Percentiles rank a stretch among this genome's conserved stretches.
Conservation (phyloP, 2,329 filamentous ascomycete species). For the Aspergillus sp. region DNA sequence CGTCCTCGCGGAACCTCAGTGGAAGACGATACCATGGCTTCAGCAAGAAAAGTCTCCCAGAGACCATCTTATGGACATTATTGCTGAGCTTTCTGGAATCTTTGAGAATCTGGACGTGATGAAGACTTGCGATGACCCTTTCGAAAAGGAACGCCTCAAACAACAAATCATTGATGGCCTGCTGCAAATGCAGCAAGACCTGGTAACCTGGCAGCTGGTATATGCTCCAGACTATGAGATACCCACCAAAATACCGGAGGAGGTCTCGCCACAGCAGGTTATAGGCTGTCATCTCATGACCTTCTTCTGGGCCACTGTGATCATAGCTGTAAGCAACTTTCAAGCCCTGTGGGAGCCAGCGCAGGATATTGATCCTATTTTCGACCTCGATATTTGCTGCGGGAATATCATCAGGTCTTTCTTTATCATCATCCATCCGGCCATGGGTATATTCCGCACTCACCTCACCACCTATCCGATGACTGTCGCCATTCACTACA, state of each 20-base stretch:
- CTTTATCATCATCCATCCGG: neutral
- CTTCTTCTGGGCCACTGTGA: neutral
- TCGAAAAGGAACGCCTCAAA: neutral
- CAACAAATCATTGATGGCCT: neutral
- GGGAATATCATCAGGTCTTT: slow-evolving; percentile 3
- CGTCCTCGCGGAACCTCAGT: neutral
- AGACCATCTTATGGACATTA: slow-evolving; percentile 7
- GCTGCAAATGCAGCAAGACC: neutral
- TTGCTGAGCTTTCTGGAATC: neutral
- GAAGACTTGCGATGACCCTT: neutral
- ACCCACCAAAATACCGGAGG: neutral
- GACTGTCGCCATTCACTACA: neutral
- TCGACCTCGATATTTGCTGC: slow-evolving; percentile 4
- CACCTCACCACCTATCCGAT: neutral
- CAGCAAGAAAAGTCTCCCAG: slow-evolving; percentile 4
- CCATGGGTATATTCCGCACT: neutral
- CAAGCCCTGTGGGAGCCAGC: neutral
- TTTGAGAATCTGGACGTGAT: slow-evolving; percentile 6
- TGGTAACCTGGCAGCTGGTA: neutral
- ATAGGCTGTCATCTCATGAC: slow-evolving; percentile 4
- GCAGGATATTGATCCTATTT: neutral
- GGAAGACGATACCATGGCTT: slow-evolving; percentile 8
- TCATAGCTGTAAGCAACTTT: slow-evolving; percentile 1
- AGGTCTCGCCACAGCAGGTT: neutral
- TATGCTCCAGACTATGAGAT: slow-evolving; percentile 4